A percentile compares a stretch with the other conserved stretches of the same genome.
phyloP scores from a whole-genome alignment of 2,329 filamentous ascomycete genomes.

The Colletotrichum simmondsii region DNA sequence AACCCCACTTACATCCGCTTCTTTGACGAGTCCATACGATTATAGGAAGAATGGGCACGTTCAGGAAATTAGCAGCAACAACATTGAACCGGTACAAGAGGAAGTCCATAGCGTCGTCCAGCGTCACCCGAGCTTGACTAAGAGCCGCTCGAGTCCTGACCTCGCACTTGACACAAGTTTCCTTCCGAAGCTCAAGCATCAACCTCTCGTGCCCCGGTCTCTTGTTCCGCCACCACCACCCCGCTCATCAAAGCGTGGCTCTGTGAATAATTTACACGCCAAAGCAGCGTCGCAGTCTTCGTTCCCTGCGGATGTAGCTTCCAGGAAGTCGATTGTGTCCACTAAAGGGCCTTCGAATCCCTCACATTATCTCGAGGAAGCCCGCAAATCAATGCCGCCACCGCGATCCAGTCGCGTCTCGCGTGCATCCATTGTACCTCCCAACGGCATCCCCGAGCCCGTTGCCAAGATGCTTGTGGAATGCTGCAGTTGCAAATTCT shows the following conservation, averaged over 20 bases:
- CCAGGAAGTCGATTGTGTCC: constrained; percentile 10
- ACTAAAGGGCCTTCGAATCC: constrained; percentile 18
- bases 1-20: constrained; percentile 13
- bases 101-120: constrained; percentile 6
- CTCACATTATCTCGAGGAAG: constrained; percentile 28
- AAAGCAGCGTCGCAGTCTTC: constrained; percentile 30
- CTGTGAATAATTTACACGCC: constrained; percentile 11
- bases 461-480: constrained; percentile 73
- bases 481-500: constrained; percentile 73
- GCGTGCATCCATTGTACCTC: constrained; percentile 19
- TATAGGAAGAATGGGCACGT: neutral
- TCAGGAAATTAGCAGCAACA: neutral
- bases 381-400: constrained; percentile 26
- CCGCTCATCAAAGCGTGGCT: constrained; percentile 37
- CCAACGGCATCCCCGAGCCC: constrained; percentile 45
- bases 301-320: neutral
- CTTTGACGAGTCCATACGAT: constrained; percentile 13
- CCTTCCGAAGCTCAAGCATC: constrained; percentile 51
- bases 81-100: neutral
- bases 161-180: constrained; percentile 41
- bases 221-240: constrained; percentile 29
- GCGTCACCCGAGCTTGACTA: constrained; percentile 33
- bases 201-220: constrained; percentile 43
- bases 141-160: constrained; percentile 40
- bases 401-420: constrained; percentile 22